Conservation (phyloP, 2,329 filamentous ascomycete genomes). For the Colletotrichum eleusines region DNA sequence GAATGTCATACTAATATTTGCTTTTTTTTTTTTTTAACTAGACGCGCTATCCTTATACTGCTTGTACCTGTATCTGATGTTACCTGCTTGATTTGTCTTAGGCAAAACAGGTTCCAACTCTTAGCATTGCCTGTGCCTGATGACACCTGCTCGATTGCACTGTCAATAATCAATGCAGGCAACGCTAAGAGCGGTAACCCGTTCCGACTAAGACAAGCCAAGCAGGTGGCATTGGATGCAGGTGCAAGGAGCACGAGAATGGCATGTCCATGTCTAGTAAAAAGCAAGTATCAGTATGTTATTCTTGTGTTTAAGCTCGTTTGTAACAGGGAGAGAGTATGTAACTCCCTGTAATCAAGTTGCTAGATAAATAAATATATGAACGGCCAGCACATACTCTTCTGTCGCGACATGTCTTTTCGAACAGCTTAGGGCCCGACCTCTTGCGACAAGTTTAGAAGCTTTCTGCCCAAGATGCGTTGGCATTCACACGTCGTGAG, state of each 20-base stretch:
- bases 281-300: conserved; percentile 12
- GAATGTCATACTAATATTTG: too few species aligned
- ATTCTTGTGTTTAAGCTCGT: conserved; percentile 1
- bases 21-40: too few species aligned
- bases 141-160: too few species aligned
- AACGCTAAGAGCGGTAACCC: too few species aligned
- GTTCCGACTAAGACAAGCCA: too few species aligned
- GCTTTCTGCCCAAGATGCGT: conserved; percentile 26
- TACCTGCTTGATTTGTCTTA: too few species aligned
- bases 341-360: not conserved
- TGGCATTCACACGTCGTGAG: conserved; percentile 19
- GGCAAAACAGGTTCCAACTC: too few species aligned
- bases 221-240: too few species aligned
- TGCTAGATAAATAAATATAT: not conserved
- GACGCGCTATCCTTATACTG: too few species aligned
- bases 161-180: too few species aligned
- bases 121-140: too few species aligned
- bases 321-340: not conserved
- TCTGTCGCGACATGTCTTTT: not conserved
- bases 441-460: not conserved
- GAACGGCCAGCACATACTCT: not conserved
- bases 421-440: conserved; percentile 10
- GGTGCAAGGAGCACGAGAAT: conserved; percentile 1
- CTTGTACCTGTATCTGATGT: too few species aligned
- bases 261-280: conserved; percentile 23